Percentiles rank a stretch among this genome's conserved stretches.
These are phyloP conservation scores for Ogataea ganodermae DNA, from an alignment of 805 yeast species.

Conservation along the genomic window DNA sequence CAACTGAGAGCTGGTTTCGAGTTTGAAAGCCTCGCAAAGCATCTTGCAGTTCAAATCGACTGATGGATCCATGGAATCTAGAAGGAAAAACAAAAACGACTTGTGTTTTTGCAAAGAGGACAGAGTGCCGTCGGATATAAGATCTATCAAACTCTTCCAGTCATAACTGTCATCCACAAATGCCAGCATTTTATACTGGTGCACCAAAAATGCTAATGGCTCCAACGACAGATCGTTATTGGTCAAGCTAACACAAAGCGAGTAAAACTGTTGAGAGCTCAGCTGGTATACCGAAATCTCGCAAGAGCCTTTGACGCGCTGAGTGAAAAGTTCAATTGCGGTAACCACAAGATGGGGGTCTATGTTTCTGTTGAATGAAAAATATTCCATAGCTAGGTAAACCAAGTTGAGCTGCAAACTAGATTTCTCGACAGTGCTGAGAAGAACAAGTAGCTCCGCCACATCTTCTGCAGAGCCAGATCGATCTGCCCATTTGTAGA, in stretches of 20 bases:
- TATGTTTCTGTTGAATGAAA: constrained; percentile 1
- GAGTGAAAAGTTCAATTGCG: not conserved
- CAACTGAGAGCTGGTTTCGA: not conserved
- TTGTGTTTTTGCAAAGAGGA: not conserved
- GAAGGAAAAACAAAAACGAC: not conserved
- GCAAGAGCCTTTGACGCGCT: not conserved
- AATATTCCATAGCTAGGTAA: constrained; percentile 13
- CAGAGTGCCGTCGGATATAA: not conserved
- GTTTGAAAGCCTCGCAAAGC: not conserved
- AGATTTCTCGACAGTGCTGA: not conserved
- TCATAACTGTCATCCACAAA: constrained; percentile 2
- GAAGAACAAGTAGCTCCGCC: constrained; percentile 3
- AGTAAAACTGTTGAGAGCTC: constrained; percentile 13
- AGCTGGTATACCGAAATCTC: constrained; percentile 13
- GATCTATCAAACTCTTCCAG: constrained; percentile 6
- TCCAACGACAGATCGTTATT: constrained; percentile 1
- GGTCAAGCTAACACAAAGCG: constrained; percentile 11
- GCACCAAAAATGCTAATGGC: constrained; percentile 4
- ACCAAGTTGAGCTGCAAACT: constrained; percentile 7
- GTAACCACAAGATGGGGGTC: constrained; percentile 10
- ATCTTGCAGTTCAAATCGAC: not conserved
- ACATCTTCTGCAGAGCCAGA: constrained; percentile 17
- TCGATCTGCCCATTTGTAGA: constrained; percentile 16
- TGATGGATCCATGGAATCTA: not conserved
- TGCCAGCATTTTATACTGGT: constrained; percentile 2